Evolutionary conservation across 2,329 filamentous ascomycete genomes (phyloP).

Genomic region (Sodiomyces alkalinus): DNA sequence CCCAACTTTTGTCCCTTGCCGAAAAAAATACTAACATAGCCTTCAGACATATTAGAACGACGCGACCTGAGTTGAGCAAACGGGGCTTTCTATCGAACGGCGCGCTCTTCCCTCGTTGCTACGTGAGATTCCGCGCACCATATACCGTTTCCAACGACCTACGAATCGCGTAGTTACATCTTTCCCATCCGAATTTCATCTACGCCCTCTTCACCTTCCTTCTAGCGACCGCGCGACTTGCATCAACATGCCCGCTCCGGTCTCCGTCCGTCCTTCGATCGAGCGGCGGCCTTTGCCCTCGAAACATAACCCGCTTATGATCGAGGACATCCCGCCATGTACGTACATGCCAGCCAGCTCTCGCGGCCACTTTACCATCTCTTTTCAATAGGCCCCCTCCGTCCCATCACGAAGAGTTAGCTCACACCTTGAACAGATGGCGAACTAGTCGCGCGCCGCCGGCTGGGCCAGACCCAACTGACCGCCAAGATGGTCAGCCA

Average conservation of each 20-base stretch:
- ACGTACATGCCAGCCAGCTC: constrained; percentile 13
- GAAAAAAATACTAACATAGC: too few species aligned
- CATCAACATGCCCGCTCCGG: constrained; percentile 7
- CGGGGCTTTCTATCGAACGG: too few species aligned
- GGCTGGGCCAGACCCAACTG: constrained; percentile 84
- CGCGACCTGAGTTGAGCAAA: too few species aligned
- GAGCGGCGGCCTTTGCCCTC: constrained; percentile 35
- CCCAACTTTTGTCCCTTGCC: too few species aligned
- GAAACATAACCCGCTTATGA: constrained; percentile 51
- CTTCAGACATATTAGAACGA: too few species aligned
- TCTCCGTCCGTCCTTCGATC: constrained; percentile 21
- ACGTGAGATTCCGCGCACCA: too few species aligned
- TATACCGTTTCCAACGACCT: too few species aligned
- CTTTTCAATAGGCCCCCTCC: constrained; percentile 7
- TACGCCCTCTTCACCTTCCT: background rate
- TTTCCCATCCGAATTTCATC: too few species aligned
- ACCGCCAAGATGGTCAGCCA: constrained; percentile 64
- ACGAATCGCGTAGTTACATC: too few species aligned
- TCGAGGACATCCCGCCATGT: constrained; percentile 49
- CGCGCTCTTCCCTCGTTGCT: too few species aligned
- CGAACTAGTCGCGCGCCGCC: constrained; percentile 68
- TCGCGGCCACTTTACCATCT: constrained; percentile 1
- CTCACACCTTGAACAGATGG: constrained; percentile 32
- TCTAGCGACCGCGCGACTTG: too few species aligned
- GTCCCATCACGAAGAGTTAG: too few species aligned